A percentile compares a stretch with the other conserved stretches of the same genome.
These are phyloP conservation scores for Echeveria elegans DNA, from an alignment of 164 flowering plant genomes.

Conservation along the genomic window DNA sequence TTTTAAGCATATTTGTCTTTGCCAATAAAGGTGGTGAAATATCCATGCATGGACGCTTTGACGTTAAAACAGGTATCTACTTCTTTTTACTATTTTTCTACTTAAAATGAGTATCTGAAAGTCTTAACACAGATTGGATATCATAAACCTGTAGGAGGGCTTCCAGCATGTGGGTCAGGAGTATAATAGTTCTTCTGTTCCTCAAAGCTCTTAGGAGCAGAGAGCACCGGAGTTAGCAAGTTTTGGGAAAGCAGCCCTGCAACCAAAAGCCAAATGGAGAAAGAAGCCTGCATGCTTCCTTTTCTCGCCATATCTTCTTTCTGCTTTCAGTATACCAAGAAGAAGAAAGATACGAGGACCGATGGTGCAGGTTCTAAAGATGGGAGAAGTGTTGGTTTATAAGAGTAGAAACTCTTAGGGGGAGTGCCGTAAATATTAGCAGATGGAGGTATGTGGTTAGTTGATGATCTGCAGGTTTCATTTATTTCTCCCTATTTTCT, in stretches of 20 bases:
- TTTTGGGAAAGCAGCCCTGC: conserved; percentile 40
- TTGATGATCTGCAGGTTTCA: conserved; percentile 49
- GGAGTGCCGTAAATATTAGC: conserved; percentile 41
- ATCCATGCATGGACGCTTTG: neutral
- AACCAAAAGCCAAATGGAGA: conserved; percentile 20
- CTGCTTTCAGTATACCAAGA: conserved; percentile 4
- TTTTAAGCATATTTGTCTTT: neutral
- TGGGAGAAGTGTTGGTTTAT: conserved; percentile 13
- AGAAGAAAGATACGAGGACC: conserved; percentile 6
- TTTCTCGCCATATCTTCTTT: conserved; percentile 24
- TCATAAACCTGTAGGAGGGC: conserved; percentile 23
- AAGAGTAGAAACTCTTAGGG: neutral
- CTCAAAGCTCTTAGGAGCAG: conserved; percentile 20
- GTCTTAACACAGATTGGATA: conserved; percentile 2
- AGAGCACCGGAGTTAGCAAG: conserved; percentile 31
- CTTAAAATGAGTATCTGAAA: neutral
- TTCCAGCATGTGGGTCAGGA: conserved; percentile 39
- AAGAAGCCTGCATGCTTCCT: conserved; percentile 16
- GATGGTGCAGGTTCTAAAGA: conserved; percentile 1
- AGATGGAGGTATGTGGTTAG: conserved; percentile 42
- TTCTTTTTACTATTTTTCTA: neutral
- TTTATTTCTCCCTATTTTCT: conserved; percentile 22
- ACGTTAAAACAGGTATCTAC: neutral
- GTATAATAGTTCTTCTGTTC: conserved; percentile 53
- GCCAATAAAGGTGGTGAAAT: neutral